Percentiles rank a stretch among this genome's conserved stretches.
phyloP scores from a whole-genome alignment of 2,329 filamentous ascomycete genomes.

The Dactylellina drechsleri region DNA sequence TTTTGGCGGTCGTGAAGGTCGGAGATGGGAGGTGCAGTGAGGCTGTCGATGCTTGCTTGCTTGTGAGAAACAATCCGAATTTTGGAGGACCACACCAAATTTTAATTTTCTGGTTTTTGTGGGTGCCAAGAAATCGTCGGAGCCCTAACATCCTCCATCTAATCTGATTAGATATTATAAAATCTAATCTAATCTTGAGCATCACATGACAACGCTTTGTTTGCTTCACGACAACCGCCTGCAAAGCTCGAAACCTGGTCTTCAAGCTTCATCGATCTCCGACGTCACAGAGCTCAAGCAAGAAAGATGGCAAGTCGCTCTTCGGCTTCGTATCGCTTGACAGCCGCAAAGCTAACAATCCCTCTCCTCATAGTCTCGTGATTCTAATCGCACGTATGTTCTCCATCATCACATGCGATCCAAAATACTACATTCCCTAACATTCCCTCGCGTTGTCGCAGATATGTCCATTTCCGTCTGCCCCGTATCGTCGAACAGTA shows the following conservation, averaged over 20 bases:
- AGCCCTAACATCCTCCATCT: slow-evolving; percentile 48
- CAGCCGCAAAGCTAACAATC: background rate
- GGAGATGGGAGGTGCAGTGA: slow-evolving; percentile 31
- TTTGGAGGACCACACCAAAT: slow-evolving; percentile 36
- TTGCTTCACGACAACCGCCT: slow-evolving; percentile 10
- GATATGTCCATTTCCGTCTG: slow-evolving; percentile 52
- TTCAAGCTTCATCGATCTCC: background rate
- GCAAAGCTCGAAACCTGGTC: background rate
- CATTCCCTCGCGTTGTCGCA: slow-evolving; percentile 7
- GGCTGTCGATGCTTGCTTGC: slow-evolving; percentile 32
- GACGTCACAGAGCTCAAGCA: too few relatives aligned
- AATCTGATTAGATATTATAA: slow-evolving; percentile 5
- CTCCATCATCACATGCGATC: background rate
- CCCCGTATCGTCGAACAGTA: slow-evolving; percentile 55
- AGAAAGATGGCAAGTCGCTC: slow-evolving; percentile 34
- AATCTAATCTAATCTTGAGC: background rate
- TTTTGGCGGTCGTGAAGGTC: slow-evolving; percentile 23
- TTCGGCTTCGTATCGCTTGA: background rate
- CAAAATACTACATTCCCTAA: slow-evolving; percentile 23
- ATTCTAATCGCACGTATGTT: slow-evolving; percentile 52
- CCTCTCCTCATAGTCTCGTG: slow-evolving; percentile 29
- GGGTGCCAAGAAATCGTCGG: slow-evolving; percentile 48
- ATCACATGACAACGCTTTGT: slow-evolving; percentile 42
- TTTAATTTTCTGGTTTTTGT: slow-evolving; percentile 51
- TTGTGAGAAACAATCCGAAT: slow-evolving; percentile 22